Evolutionary conservation across 257 asterid genomes (phyloP).

Genomic region (Nicotiana noctiflora): DNA sequence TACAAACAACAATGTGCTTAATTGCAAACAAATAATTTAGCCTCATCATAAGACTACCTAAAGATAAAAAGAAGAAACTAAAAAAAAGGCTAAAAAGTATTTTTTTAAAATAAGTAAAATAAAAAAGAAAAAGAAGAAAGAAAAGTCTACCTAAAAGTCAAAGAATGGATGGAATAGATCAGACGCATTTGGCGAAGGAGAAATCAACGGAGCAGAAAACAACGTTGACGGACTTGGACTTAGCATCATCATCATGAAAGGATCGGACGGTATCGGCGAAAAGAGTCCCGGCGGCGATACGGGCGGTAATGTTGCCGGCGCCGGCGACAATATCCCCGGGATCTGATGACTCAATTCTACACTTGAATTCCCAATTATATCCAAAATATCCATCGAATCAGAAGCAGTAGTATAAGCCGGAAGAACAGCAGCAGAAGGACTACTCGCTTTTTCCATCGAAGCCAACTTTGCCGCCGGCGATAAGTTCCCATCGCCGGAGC

Average conservation of each 20-base stretch:
- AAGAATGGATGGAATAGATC: slow-evolving; percentile 64
- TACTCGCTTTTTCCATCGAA: slow-evolving; percentile 57
- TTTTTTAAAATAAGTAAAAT: neutral
- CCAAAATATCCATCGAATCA: slow-evolving; percentile 20
- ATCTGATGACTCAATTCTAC: slow-evolving; percentile 36
- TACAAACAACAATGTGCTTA: neutral
- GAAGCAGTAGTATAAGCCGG: neutral
- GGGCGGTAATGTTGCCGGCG: slow-evolving; percentile 59
- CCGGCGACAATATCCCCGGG: slow-evolving; percentile 91
- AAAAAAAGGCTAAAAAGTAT: neutral
- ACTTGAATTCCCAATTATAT: slow-evolving; percentile 34
- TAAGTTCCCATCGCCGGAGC: slow-evolving; percentile 31
- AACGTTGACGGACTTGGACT: slow-evolving; percentile 64
- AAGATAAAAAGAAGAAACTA: neutral
- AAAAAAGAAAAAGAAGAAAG: neutral
- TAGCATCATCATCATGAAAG: slow-evolving; percentile 52
- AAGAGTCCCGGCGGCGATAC: slow-evolving; percentile 68
- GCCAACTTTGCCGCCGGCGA: slow-evolving; percentile 94
- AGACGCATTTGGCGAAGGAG: slow-evolving; percentile 53
- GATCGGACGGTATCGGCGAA: slow-evolving; percentile 59
- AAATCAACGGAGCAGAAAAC: slow-evolving; percentile 61
- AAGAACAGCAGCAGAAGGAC: slow-evolving; percentile 24
- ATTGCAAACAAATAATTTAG: neutral
- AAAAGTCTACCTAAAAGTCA: slow-evolving; percentile 39
- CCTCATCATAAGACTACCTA: neutral